These are phyloP conservation scores for Candida glucosophila DNA, from an alignment of 1,139 yeast genomes.

Conservation along the genomic window DNA sequence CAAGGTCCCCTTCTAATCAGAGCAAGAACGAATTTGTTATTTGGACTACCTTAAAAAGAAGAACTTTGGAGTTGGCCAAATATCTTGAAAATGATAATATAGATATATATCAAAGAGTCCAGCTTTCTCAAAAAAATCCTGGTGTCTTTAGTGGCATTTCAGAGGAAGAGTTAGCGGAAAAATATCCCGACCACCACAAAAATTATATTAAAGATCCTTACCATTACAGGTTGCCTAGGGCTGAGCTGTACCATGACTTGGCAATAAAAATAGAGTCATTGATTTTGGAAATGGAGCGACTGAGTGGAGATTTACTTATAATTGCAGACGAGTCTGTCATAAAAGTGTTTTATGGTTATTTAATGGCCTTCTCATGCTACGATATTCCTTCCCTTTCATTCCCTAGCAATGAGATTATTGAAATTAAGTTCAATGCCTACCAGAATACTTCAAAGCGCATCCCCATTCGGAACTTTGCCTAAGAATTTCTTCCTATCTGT, in stretches of 20 bases:
- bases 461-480: slow-evolving; percentile 23
- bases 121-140: slow-evolving; percentile 80
- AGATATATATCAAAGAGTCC: slow-evolving; percentile 65
- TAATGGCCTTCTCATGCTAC: slow-evolving; percentile 83
- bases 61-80: slow-evolving; percentile 75
- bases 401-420: slow-evolving; percentile 76
- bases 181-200: slow-evolving; percentile 63
- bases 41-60: slow-evolving; percentile 86
- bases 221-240: slow-evolving; percentile 85
- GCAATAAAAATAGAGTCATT: slow-evolving; percentile 93
- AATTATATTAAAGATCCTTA: slow-evolving; percentile 73
- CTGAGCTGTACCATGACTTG: slow-evolving; percentile 92
- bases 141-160: slow-evolving; percentile 75
- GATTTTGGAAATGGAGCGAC: slow-evolving; percentile 85
- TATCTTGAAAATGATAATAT: slow-evolving; percentile 55
- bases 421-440: slow-evolving; percentile 83
- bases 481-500: no score
- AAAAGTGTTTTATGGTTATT: slow-evolving; percentile 83
- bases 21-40: slow-evolving; percentile 51
- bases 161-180: slow-evolving; percentile 46
- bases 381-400: slow-evolving; percentile 78
- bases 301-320: slow-evolving; percentile 78
- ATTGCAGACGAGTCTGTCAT: slow-evolving; percentile 91
- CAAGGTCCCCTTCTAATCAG: slow-evolving; percentile 38
- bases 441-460: slow-evolving; percentile 57